phyloP scores from a whole-genome alignment of 352 stramenopile genomes.

The Phytophthora uliginosa region DNA sequence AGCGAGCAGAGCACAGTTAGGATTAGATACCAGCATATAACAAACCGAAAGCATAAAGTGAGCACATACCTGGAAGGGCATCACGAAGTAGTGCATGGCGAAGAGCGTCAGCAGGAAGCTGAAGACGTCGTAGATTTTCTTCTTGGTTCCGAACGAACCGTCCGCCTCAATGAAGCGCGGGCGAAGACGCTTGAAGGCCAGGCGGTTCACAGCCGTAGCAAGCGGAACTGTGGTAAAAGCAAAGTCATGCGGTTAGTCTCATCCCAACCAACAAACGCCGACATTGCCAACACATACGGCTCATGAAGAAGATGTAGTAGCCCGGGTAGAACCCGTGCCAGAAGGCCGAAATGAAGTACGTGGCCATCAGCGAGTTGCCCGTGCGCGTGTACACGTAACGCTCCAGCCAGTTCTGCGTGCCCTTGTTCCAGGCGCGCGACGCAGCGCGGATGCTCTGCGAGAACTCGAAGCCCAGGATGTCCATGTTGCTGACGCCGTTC shows the following conservation, averaged over 20 bases:
- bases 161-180: slow-evolving; percentile 74
- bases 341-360: slow-evolving; percentile 96
- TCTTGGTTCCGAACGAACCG: slow-evolving; percentile 53
- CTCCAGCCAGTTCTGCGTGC: slow-evolving; percentile 97
- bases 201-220: slow-evolving; percentile 74
- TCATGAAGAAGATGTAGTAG: slow-evolving; percentile 97
- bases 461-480: slow-evolving; percentile 97
- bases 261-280: too few species aligned
- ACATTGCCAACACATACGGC: too few species aligned
- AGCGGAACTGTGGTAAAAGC: slow-evolving; percentile 50
- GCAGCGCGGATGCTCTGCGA: slow-evolving; percentile 67
- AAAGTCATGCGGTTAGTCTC: not conserved
- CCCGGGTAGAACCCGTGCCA: slow-evolving; percentile 99
- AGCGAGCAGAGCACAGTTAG: not conserved
- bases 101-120: slow-evolving; percentile 57
- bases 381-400: slow-evolving; percentile 98
- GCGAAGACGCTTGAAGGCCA: slow-evolving; percentile 72
- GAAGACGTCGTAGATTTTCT: slow-evolving; percentile 75
- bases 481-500: slow-evolving; percentile 96
- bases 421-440: slow-evolving; percentile 97
- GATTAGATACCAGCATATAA: not conserved
- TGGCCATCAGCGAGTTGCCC: slow-evolving; percentile 92
- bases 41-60: not conserved
- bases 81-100: slow-evolving; percentile 77
- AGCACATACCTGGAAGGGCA: slow-evolving; percentile 68